Percentiles rank a stretch among this genome's conserved stretches.
phyloP scores from a whole-genome alignment of 2,329 filamentous ascomycete genomes.

The Neurospora sp. region DNA sequence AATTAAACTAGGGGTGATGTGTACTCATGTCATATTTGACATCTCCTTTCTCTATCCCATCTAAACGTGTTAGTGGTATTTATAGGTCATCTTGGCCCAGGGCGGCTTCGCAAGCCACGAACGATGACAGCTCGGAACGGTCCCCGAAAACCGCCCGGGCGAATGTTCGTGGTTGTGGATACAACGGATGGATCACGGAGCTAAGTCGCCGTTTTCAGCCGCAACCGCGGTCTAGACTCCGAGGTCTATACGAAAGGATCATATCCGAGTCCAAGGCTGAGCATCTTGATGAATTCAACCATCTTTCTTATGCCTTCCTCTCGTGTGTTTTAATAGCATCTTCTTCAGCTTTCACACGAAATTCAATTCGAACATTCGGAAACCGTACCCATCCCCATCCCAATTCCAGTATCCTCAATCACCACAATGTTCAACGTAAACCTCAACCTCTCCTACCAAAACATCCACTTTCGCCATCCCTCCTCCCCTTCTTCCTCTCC shows the following conservation, averaged over 20 bases:
- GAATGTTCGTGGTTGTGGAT: neutral
- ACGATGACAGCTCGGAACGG: constrained; percentile 1
- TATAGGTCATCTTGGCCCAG: neutral
- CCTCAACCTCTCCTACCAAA: constrained; percentile 24
- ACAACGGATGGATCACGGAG: neutral
- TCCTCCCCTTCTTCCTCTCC: constrained; percentile 1
- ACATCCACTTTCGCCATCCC: constrained; percentile 23
- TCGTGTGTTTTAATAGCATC: no score
- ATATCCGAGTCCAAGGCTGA: no score
- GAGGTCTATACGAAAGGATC: neutral
- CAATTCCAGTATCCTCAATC: neutral
- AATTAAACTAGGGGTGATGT: no score
- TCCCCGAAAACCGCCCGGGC: neutral
- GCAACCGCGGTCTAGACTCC: neutral
- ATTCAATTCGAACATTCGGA: neutral
- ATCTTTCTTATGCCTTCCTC: neutral
- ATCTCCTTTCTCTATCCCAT: neutral
- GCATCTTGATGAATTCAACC: no score
- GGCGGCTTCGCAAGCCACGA: constrained; percentile 1
- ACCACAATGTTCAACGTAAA: constrained; percentile 12
- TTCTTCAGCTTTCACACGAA: neutral
- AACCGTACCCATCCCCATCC: neutral
- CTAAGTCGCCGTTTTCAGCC: neutral
- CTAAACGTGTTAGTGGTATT: neutral
- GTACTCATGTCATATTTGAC: neutral